Percentiles rank a stretch among this genome's conserved stretches.
Conservation (phyloP, 345 rosid species). For the Firmiana major region DNA sequence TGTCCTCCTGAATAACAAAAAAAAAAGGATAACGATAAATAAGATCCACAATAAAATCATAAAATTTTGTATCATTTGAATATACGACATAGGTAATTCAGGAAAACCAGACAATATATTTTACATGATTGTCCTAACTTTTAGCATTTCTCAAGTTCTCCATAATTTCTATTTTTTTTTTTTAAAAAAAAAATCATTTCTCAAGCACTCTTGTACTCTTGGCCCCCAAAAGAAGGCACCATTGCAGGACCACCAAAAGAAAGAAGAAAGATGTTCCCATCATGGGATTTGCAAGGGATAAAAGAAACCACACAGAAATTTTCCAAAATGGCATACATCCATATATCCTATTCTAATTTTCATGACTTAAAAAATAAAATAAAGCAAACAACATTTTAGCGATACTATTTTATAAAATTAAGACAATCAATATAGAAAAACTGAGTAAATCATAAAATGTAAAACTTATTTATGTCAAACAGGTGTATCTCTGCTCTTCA, state of each 20-base stretch:
- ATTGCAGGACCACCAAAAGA: not conserved
- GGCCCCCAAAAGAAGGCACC: not conserved
- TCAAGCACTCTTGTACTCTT: not conserved
- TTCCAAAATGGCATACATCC: not conserved
- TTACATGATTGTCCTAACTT: not conserved
- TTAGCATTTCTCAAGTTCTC: not conserved
- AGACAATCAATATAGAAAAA: not conserved
- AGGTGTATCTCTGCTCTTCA: not conserved
- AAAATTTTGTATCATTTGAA: not conserved
- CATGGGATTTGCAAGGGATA: not conserved
- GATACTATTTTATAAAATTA: not conserved
- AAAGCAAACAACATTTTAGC: not conserved
- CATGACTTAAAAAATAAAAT: not conserved
- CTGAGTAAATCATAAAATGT: not conserved
- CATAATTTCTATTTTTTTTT: too few relatives aligned
- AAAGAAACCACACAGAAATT: too few relatives aligned
- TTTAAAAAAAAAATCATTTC: not conserved
- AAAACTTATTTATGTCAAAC: not conserved
- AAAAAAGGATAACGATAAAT: not conserved
- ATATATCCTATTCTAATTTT: not conserved
- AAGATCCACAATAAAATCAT: not conserved
- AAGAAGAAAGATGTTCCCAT: not conserved
- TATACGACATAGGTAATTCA: not conserved
- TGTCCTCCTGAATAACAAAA: constrained; percentile 55
- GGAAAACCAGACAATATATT: not conserved